Base-by-base conservation (phyloP, 768 basidiomycete species). In the Pleurotus salmoneostramineus region DNA sequence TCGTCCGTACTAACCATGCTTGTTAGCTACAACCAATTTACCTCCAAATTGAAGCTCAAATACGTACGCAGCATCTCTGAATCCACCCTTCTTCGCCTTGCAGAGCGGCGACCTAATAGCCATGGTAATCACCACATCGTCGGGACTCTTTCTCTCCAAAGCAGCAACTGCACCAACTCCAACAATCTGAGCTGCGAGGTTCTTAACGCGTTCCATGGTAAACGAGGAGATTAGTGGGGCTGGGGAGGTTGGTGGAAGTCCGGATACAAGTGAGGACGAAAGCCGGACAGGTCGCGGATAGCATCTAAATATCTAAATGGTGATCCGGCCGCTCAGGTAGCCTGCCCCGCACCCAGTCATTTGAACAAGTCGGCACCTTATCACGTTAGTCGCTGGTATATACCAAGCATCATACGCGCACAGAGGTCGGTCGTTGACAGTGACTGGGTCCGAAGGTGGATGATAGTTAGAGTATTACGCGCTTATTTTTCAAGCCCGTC, bases 71-170 rank as follows among this genome's bases (percentile, higher is more conserved):
- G 83, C 84, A 66, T 93, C 90, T 70, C 83, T 89, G 72, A 82
- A 76, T 3, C 83, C 89, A 32, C 91, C 91, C 63, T 87, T 91
- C 68, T 79, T 88, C 3, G 91, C 84, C 62, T 87, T 91, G 59
- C 87, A 88, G 55, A 91, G 69, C 1, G 89, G 88, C 3, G 88
- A 88, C 34, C 89, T 84, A 63, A 88, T 84, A 58, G 91, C 88
- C 77, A 90, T 80, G 2, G 90, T 91, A 59, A 93, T 83, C 67
- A 93, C 91, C 10, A 93, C 85, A 77, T 93, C 91, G 61, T 91
- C 83, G 3, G 83, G 82, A 51, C 70, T 78, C 68, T 89, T 86
- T 44, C 71, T 74, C 60, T 83, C 76, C 49, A 91, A 74, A 12
- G 77, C 74, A 21, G 76, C 69, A 5, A 83, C 66, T 10, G 37